phyloP scores from a whole-genome alignment of 805 yeast genomes.

The Spathaspora hagerdaliae region DNA sequence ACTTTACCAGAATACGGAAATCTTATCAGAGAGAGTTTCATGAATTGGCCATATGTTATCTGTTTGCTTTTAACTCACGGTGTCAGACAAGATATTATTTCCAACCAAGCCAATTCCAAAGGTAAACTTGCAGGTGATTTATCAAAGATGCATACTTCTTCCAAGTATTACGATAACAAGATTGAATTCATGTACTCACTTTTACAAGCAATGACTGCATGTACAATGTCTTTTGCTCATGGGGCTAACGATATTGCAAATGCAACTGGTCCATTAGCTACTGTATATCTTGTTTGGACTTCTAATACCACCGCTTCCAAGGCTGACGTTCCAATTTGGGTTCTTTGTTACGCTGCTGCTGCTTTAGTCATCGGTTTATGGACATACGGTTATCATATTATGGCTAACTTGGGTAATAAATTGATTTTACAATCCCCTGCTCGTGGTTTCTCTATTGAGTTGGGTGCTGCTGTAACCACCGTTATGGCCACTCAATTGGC shows the following conservation, averaged over 20 bases:
- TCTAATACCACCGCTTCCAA: conserved; percentile 43
- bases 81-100: conserved; percentile 59
- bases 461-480: conserved; percentile 74
- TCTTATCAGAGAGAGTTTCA: conserved; percentile 43
- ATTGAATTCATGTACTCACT: conserved; percentile 65
- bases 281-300: conserved; percentile 61
- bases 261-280: conserved; percentile 72
- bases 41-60: conserved; percentile 49
- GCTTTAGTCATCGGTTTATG: conserved; percentile 65
- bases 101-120: conserved; percentile 36
- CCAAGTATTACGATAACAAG: conserved; percentile 68
- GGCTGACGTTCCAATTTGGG: conserved; percentile 67
- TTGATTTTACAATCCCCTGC: conserved; percentile 74
- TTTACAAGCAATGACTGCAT: conserved; percentile 68
- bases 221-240: conserved; percentile 78
- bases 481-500: conserved; percentile 71
- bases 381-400: conserved; percentile 69
- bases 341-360: conserved; percentile 62
- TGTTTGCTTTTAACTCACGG: conserved; percentile 56
- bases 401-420: conserved; percentile 69
- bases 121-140: conserved; percentile 46
- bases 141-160: conserved; percentile 47
- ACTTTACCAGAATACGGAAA: conserved; percentile 33
- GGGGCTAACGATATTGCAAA: conserved; percentile 79
- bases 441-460: conserved; percentile 71